Evolutionary conservation across 1,284 basidiomycete genomes (phyloP), one percentile per base, ranked within the genome.

Genomic region (Sporisorium scitamineum): DNA sequence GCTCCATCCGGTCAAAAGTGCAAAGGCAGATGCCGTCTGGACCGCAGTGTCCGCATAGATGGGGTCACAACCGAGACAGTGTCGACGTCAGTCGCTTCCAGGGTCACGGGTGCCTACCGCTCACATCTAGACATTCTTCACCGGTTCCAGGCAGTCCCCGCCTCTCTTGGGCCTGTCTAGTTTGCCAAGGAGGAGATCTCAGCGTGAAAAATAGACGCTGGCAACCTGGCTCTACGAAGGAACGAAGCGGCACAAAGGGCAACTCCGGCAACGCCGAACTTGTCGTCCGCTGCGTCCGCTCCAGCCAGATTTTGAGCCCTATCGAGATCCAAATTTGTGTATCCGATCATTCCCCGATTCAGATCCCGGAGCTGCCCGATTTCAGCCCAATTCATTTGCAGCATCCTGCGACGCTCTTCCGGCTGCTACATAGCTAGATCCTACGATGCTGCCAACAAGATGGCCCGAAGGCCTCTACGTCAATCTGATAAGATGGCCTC

Each of bases 61-160:
- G 13, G n/a, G 13, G 13, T 14, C 34, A 32, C 53, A 69, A 54
- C 61, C 67, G 67, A 63, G 67, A 27, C 52, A 56, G 48, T 41
- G 22, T 69, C 67, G 54, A 63, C 60, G 67, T 69, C 67, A 69
- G 66, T 37, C n/a, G 9, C 20, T n/a, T 11, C 16, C 27, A 18
- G 14, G 54, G 55, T 57, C 55, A 37, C 55, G 55, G 22, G 45
- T 14, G 51, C 31, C 41, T 39, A 9, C 41, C 53, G 53, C 41
- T 22, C 34, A 37, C 34, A 34, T 14, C n/a, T 6, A 42, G 20
- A 9, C 16, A 20, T 20, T 42, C 39, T 9, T n/a, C 8, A 42
- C 39, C 39, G 39, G n/a, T 42, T 20, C n/a, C 18, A 16, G 18
- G 39, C 37, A n/a, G 32, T n/a, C n/a, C n/a, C n/a, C 34, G 34